Base-by-base conservation (phyloP, 176 grass and related monocot species). In the Oryza coarctata region DNA sequence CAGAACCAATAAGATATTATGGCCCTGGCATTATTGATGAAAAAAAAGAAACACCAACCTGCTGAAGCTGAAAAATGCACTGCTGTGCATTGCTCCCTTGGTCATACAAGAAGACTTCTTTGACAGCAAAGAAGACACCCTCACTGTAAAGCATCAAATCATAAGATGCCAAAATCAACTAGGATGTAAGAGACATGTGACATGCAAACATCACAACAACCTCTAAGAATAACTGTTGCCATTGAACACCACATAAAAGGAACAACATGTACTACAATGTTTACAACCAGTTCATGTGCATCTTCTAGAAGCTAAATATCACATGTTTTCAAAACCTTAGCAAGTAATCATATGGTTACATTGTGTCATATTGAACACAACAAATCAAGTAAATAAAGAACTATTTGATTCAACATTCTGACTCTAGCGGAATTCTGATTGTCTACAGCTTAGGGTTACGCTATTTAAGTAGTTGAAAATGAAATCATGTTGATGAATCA, bases 41-140 rank as follows among this genome's bases (percentile, higher is more conserved):
- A 58, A 83, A 12, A 80, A 35, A 6, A 70, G 1, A 67, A 3
- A 38, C 57, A 82, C 75, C 3, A 76, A 99, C 96, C 90, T 99
- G 96, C 86, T 99, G 93, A 71, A 99, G 93, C 81, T 99, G 96
- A 69, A 86, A 70, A 90, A 99, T 95, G 75, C 93, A 91, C 62
- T 95, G 91, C 20, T 93, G 74, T 3, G 85, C 90, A 22, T 94
- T 93, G 85, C 22, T 80, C 70, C 93, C 93, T 83, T 95, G 85
- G 74, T 95, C 96, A 86, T 87, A n/a, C 70, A 99, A 92, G 73
- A 77, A 80, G 31, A 99, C 96, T 88, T 99, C 96, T 92, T 99
- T 99, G 80, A 99, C 80, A 75, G 96, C 96, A 91, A 99, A 99
- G 83, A 99, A 99, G 58, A 88, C 74, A 71, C 96, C 96, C 85